Base-by-base conservation (phyloP, 805 yeast species). In the Kregervanrija fluxuum region DNA sequence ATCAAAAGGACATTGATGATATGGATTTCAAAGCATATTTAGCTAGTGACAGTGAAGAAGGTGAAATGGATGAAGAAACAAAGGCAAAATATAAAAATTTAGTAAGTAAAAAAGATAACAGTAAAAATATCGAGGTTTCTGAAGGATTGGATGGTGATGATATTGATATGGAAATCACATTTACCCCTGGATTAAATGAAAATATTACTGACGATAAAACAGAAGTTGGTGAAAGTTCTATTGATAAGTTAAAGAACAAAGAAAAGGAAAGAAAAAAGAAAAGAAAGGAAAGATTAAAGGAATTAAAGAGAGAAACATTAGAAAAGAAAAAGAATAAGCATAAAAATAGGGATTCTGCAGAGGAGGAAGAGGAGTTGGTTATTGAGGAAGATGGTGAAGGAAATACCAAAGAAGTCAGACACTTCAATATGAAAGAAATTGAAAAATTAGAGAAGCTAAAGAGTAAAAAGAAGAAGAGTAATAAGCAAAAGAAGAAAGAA, bases 111-210 rank as follows among this genome's bases (percentile, higher is more conserved):
- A 43, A 14, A 9, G 40, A 14, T 9, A 31, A 36, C 8, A 53
- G 45, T 35, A 51, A 46, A 9, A 47, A 48, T 31, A 42, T 41
- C n/a, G 48, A 28, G 10, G 46, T 36, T 15, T 47, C 54, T 11
- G 69, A 61, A 11, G 31, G 34, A 13, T 16, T 30, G 16, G 75
- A 68, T 11, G 74, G 67, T 13, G 83, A 71, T 40, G 91, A 80
- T 40, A 82, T 85, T 30, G 96, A 89, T 57, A 85, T 93, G 88
- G 98, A 93, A 62, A 86, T 93, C 54, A 89, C 97, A 0, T 93
- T 93, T 64, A 88, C 90, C 34, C 96, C 98, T 2, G 97, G 87
- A 3, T 65, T 89, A 43, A 75, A 74, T 38, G 78, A 71, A 30
- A 66, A 59, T 15, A 66, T 57, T 52, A 51, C 61, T 17, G 56